Conservation (phyloP, 768 basidiomycete species). For the Mycena galericulata region DNA sequence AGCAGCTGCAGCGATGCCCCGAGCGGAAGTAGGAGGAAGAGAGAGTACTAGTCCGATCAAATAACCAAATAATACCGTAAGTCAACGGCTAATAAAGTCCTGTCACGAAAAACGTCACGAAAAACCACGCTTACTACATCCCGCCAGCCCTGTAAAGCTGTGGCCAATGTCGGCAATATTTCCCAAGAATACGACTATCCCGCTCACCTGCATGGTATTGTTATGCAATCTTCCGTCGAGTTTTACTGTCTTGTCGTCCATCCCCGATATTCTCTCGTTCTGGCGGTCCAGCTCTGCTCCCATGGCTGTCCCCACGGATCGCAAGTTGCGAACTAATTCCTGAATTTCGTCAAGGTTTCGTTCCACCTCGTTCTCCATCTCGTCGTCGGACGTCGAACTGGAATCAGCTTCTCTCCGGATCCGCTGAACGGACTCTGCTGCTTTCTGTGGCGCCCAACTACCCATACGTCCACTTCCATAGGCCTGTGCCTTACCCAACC, state of each 20-base stretch:
- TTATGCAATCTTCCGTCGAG: constrained; percentile 69
- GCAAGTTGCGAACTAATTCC: constrained; percentile 67
- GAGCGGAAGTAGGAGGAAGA: no score
- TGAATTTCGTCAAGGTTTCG: constrained; percentile 77
- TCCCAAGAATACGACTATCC: not conserved
- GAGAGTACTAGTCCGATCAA: no score
- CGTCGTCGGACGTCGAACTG: constrained; percentile 86
- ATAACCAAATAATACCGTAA: no score
- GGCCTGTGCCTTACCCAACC: not conserved
- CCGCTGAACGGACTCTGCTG: constrained; percentile 39
- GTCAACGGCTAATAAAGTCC: no score
- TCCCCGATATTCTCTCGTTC: constrained; percentile 68
- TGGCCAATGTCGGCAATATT: not conserved
- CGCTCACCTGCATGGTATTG: constrained; percentile 68
- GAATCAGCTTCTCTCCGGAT: constrained; percentile 68
- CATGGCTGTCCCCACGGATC: constrained; percentile 70
- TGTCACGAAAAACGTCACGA: no score
- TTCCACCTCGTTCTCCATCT: constrained; percentile 82
- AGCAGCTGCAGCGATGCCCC: no score
- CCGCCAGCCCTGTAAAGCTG: constrained; percentile 9
- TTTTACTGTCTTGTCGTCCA: constrained; percentile 68
- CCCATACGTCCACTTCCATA: constrained; percentile 33
- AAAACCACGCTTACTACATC: not conserved
- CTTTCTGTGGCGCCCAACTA: not conserved
- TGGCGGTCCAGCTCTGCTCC: constrained; percentile 76